These are phyloP conservation scores for Solanum neorickii DNA, from an alignment of 257 asterid species.

Conservation along the genomic window DNA sequence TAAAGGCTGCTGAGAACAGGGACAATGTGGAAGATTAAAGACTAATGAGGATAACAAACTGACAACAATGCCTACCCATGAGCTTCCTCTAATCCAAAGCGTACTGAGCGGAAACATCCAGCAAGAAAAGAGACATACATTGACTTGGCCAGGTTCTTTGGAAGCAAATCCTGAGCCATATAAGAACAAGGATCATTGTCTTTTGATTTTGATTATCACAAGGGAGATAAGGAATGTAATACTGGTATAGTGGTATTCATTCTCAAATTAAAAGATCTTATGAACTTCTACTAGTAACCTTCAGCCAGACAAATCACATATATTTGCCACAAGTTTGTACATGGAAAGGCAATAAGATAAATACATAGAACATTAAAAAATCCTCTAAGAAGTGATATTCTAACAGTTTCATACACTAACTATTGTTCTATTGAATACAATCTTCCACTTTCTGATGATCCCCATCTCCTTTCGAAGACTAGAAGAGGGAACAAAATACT, in stretches of 20 bases:
- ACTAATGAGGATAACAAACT: neutral
- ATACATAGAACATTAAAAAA: neutral
- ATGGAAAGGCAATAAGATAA: neutral
- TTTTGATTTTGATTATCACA: neutral
- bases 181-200: neutral
- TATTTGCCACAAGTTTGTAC: neutral
- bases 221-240: neutral
- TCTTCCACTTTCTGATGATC: neutral
- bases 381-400: neutral
- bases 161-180: constrained; percentile 49
- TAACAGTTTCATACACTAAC: neutral
- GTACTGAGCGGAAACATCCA: constrained; percentile 91
- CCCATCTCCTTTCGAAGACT: neutral
- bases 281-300: neutral
- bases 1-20: neutral
- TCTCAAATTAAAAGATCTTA: neutral
- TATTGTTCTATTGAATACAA: neutral
- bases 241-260: neutral
- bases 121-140: constrained; percentile 95
- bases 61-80: constrained; percentile 54
- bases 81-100: constrained; percentile 93
- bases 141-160: constrained; percentile 53
- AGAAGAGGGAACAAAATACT: neutral
- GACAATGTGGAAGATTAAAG: neutral
- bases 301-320: neutral